A percentile compares a stretch with the other conserved stretches of the same genome.
Conservation (phyloP, 352 stramenopile species). For the Elongisporangium anandrum region DNA sequence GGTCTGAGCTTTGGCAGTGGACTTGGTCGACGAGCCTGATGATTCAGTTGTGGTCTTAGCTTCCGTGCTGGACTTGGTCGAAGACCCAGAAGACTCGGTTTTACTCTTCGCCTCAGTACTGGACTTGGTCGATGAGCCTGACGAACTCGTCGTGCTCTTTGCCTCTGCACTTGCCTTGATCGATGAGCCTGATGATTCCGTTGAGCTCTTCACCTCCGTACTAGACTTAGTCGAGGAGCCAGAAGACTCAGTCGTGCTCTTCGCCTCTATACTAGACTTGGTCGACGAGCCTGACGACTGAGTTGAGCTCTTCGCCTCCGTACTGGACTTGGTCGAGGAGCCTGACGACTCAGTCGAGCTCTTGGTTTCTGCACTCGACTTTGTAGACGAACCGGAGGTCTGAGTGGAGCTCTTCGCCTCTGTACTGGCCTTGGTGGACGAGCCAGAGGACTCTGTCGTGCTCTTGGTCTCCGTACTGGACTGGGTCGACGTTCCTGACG, state of each 20-base stretch:
- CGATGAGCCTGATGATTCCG: background rate
- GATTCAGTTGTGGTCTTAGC: background rate
- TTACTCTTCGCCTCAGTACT: background rate
- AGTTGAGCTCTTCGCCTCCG: background rate
- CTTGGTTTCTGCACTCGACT: background rate
- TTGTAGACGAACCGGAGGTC: background rate
- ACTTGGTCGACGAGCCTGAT: background rate
- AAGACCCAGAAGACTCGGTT: background rate
- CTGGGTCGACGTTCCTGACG: background rate
- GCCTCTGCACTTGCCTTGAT: background rate
- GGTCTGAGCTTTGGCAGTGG: background rate
- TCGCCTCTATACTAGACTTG: background rate
- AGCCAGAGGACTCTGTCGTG: background rate
- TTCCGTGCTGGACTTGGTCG: background rate
- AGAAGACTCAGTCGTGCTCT: background rate
- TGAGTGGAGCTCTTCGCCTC: background rate
- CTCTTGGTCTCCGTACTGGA: background rate
- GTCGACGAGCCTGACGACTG: background rate
- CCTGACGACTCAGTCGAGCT: background rate
- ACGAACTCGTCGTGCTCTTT: background rate
- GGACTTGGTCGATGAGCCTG: background rate
- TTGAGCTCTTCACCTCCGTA: background rate
- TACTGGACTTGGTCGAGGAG: background rate
- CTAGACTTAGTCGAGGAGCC: background rate
- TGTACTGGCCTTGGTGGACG: background rate